Evolutionary conservation across 2,329 filamentous ascomycete species (phyloP), one percentile per base, ranked within the genome.

Genomic region (Colletotrichum tanaceti): DNA sequence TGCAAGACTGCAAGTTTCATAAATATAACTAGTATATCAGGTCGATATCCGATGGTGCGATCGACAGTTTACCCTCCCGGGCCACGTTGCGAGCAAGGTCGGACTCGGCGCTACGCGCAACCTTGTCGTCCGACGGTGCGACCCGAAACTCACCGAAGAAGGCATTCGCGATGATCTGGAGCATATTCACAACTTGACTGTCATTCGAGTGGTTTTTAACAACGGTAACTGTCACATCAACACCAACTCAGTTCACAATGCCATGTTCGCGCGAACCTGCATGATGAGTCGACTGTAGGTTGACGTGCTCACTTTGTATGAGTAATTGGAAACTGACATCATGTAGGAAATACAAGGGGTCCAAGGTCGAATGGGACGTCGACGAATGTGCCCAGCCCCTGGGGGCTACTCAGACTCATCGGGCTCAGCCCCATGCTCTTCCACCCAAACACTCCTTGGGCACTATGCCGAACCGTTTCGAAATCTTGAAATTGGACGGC

Each of bases 111-210:
- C 91, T 16, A 91, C 89, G 49, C 89, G 93, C 68, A 96, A 95
- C 73, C 77, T 97, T 44, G 80, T 94, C 22, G 86, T 97, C 49
- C 86, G 86, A 65, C 85, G 85, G 11, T 87, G 86, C 72, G 83
- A 83, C 72, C 80, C 80, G 61, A 85, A 81, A 61, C 81, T 92
- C 72, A 93, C 89, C 0, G 90, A 90, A 72, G 80, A 86, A 9
- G 79, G 80, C 18, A 88, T 97, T 71, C 88, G 91, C 13, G 85
- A 90, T 5, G 91, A 97, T 73, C 84, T 96, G 44, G 90, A 94
- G 28, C 93, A 97, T 76, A 95, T 97, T 69, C 90, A 95, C 80
- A 92, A 93, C 70, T 84, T 97, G 1, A 82, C 90, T 24, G 86
- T 97, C 13, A 83, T 96, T 73, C 86, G 86, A 50, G 80, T 96